phyloP scores from a whole-genome alignment of 2,329 filamentous ascomycete species.

The Neobulgaria alba region DNA sequence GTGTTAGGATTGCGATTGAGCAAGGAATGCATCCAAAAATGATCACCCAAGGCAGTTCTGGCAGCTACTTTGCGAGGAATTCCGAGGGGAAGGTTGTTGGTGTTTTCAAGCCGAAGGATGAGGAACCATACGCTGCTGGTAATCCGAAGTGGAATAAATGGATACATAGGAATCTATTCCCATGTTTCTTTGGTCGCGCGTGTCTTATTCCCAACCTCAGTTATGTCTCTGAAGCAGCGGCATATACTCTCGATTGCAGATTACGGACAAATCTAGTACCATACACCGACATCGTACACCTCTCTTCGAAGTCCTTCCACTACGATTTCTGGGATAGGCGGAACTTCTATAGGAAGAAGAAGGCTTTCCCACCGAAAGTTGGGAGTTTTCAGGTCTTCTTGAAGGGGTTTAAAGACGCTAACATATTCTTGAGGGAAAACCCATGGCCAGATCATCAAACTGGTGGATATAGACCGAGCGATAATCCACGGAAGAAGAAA shows the following conservation, averaged over 20 bases:
- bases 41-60: conserved; percentile 95
- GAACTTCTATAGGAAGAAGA: conserved; percentile 80
- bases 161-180: conserved; percentile 96
- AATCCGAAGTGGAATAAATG: conserved; percentile 99
- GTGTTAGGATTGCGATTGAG: conserved; percentile 82
- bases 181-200: conserved; percentile 91
- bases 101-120: conserved; percentile 98
- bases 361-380: conserved; percentile 76
- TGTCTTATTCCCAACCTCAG: conserved; percentile 95
- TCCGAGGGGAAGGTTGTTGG: conserved; percentile 88
- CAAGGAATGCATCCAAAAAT: conserved; percentile 88
- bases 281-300: conserved; percentile 88
- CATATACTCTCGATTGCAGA: conserved; percentile 87
- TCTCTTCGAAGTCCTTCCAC: conserved; percentile 95
- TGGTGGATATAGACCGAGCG: conserved; percentile 57
- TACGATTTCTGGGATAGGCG: conserved; percentile 97
- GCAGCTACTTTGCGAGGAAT: conserved; percentile 94
- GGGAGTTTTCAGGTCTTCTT: conserved; percentile 97
- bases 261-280: conserved; percentile 87
- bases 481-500: conserved; percentile 58
- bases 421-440: conserved; percentile 86
- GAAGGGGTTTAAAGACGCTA: conserved; percentile 95
- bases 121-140: conserved; percentile 92
- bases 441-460: conserved; percentile 85
- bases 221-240: conserved; percentile 95